Evolutionary conservation across 306 rosid species (phyloP).

Genomic region (Pueraria montana): DNA sequence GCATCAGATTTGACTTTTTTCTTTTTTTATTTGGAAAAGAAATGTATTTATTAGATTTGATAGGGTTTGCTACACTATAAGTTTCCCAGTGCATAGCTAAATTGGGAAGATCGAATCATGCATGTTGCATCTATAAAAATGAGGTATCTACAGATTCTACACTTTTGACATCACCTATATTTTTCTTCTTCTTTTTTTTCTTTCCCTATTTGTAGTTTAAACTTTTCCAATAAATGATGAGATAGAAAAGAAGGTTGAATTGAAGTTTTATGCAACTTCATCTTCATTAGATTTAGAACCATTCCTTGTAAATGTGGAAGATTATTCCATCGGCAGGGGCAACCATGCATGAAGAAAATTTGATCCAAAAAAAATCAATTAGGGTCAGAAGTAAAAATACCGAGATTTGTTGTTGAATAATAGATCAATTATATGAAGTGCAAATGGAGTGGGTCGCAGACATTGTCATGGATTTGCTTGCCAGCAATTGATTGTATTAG

Average conservation of each 20-base stretch:
- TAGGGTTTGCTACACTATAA: slow-evolving; percentile 24
- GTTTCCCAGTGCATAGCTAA: not conserved
- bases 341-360: not conserved
- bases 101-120: slow-evolving; percentile 17
- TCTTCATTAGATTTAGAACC: not conserved
- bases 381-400: not conserved
- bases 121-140: not conserved
- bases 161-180: not conserved
- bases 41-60: not conserved
- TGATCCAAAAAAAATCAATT: not conserved
- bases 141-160: not conserved
- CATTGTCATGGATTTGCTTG: slow-evolving; percentile 1
- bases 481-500: not conserved
- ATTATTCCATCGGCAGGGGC: not conserved
- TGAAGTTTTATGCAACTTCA: not conserved
- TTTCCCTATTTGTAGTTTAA: not conserved
- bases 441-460: not conserved
- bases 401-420: not conserved
- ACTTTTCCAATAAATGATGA: not conserved
- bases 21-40: not conserved
- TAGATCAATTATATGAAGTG: not conserved
- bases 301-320: not conserved
- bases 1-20: not conserved
- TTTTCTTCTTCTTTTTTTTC: no score
- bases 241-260: slow-evolving; percentile 3